These are phyloP conservation scores for Leccinum disarticulatum DNA, from an alignment of 768 basidiomycete genomes.

Conservation along the genomic window DNA sequence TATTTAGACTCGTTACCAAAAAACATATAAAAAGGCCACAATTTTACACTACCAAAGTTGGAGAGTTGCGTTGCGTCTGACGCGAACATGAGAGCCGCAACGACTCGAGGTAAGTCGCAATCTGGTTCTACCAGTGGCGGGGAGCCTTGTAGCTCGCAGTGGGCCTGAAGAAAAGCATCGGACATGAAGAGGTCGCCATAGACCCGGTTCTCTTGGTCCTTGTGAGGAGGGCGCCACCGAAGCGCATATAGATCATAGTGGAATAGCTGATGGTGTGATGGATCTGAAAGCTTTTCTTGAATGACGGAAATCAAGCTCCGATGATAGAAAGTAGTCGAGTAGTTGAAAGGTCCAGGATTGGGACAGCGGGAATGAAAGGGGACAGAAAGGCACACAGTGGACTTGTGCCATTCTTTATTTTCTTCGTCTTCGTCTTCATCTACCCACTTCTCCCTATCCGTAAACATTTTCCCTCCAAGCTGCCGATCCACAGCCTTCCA, in stretches of 20 bases:
- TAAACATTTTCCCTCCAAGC: background rate
- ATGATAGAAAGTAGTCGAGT: background rate
- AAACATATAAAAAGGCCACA: background rate
- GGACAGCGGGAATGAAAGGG: background rate
- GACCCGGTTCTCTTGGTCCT: background rate
- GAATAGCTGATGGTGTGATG: background rate
- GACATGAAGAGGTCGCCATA: background rate
- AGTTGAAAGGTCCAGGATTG: background rate
- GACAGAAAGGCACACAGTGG: background rate
- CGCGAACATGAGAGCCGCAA: background rate
- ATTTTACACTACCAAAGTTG: background rate
- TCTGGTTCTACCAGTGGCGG: background rate
- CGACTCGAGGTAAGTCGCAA: background rate
- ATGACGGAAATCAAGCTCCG: background rate
- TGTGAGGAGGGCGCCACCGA: background rate
- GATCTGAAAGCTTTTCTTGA: background rate
- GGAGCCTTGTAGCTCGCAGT: background rate
- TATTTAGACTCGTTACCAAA: background rate
- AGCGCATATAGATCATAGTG: background rate
- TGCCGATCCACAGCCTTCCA: background rate
- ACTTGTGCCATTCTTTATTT: background rate
- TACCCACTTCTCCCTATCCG: background rate
- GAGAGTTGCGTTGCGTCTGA: background rate
- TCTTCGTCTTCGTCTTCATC: background rate
- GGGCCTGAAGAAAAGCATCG: background rate